A percentile compares a stretch with the other conserved stretches of the same genome.
phyloP scores from a whole-genome alignment of 768 basidiomycete species.

The Lentinula lateritia region DNA sequence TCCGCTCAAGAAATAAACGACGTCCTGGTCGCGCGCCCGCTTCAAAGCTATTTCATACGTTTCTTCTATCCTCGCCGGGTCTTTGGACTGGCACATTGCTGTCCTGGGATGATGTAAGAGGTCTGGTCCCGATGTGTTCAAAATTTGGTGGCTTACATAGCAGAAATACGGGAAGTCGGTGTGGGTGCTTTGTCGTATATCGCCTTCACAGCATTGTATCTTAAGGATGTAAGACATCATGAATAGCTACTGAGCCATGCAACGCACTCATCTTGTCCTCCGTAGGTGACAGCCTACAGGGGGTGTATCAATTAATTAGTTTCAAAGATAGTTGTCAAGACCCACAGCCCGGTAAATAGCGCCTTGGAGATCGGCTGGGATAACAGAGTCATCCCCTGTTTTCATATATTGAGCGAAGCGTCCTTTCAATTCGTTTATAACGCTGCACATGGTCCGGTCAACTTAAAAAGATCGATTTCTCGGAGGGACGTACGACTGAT shows the following conservation, averaged over 20 bases:
- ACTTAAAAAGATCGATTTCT: no score
- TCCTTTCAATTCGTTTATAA: slow-evolving; percentile 45
- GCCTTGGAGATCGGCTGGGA: slow-evolving; percentile 75
- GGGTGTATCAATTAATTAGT: background rate
- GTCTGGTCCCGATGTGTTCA: background rate
- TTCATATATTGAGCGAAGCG: slow-evolving; percentile 68
- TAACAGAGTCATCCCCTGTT: slow-evolving; percentile 69
- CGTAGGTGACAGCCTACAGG: slow-evolving; percentile 63
- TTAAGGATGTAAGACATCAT: background rate
- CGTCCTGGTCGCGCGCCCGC: slow-evolving; percentile 33
- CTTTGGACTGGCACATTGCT: slow-evolving; percentile 42
- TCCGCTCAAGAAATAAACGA: slow-evolving; percentile 39
- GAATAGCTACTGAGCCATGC: background rate
- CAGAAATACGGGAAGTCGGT: slow-evolving; percentile 65
- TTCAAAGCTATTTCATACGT: slow-evolving; percentile 39
- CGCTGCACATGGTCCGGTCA: slow-evolving; percentile 25
- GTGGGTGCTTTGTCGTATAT: slow-evolving; percentile 71
- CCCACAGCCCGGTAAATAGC: slow-evolving; percentile 50
- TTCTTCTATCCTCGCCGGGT: slow-evolving; percentile 36
- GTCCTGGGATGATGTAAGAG: slow-evolving; percentile 22
- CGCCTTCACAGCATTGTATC: slow-evolving; percentile 61
- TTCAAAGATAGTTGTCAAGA: slow-evolving; percentile 20
- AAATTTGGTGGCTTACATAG: slow-evolving; percentile 52
- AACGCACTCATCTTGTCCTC: slow-evolving; percentile 53
- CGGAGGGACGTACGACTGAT: slow-evolving; percentile 24